These are phyloP conservation scores for Neocallimastix lanati DNA, from an alignment of 192 early-diverging fungal genomes.

Conservation along the genomic window DNA sequence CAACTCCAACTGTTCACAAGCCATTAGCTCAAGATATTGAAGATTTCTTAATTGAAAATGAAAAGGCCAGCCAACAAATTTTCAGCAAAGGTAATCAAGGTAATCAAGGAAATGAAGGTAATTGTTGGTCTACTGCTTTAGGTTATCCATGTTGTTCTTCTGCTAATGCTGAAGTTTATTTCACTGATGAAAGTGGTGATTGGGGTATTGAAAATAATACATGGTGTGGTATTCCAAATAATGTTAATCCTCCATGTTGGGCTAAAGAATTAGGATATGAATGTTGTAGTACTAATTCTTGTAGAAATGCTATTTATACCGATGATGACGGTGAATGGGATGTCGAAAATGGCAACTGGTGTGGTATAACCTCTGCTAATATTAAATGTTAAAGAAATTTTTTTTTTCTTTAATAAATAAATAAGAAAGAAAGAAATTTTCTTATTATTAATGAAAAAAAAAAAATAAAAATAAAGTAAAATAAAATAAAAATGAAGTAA, in stretches of 20 bases:
- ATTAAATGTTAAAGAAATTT: not conserved
- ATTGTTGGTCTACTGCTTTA: not conserved
- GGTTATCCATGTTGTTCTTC: not conserved
- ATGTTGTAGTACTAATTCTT: not conserved
- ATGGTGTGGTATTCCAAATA: not conserved
- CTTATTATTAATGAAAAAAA: too few species aligned
- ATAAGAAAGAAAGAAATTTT: not conserved
- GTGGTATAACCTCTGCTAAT: not conserved
- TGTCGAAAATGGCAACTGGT: not conserved
- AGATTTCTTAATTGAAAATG: not conserved
- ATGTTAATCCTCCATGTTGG: not conserved
- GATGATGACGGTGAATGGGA: not conserved
- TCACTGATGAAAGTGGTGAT: not conserved
- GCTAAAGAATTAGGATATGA: not conserved
- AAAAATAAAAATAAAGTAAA: too few species aligned
- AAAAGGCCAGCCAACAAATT: not conserved
- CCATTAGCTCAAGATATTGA: not conserved
- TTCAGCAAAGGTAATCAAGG: not conserved
- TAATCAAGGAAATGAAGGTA: not conserved
- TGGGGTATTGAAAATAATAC: not conserved
- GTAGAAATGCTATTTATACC: not conserved
- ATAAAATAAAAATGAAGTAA: too few species aligned
- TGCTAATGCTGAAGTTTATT: not conserved
- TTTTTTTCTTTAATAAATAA: not conserved
- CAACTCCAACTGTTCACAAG: not conserved